Evolutionary conservation across 148 eudicot genomes (phyloP), one percentile per base, ranked within the genome.

Genomic region (Fagopyrum tataricum): DNA sequence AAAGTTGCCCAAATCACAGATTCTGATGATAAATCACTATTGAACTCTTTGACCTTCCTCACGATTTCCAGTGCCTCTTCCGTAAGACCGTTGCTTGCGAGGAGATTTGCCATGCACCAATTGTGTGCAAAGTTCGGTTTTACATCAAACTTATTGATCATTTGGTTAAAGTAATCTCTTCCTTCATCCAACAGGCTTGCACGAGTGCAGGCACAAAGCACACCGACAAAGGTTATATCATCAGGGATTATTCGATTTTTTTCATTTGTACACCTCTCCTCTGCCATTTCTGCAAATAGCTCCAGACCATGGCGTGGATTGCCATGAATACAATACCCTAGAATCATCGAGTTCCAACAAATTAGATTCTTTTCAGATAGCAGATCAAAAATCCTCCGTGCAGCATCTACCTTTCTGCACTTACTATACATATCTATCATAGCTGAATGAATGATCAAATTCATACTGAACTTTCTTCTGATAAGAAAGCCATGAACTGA

Each of bases 51-150:
- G 37, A 90, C 81, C 51, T 84, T 83, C 80, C 74, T 75, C 53
- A 92, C 51, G 17, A 82, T 76, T 61, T 80, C 81, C 71, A 85
- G 18, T 18, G 98, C 98, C 72, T 92, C 96, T 67, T 83, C 75
- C 49, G 74, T 71, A 21, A 84, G 82, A 64, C 93, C 97, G 42
- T 78, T 80, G 56, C 82, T 79, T 4, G 89, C 90, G 51, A 85
- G 76, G 44, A 92, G 85, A 76, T 88, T 92, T 67, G 96, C 92
- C 89, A 92, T 75, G 78, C 92, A 92, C 97, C 95, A 92, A 78
- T 78, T 84, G 81, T 90, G 96, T 2, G 83, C 91, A 77, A 88
- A 92, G 82, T 85, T 90, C 67, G 93, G 91, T 74, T 85, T 84
- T 51, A 92, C 42, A 17, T 48, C 39, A 78, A 85, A 88, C 59